Conservation (phyloP, 2,329 filamentous ascomycete species). For the Ophiostoma sp. region DNA sequence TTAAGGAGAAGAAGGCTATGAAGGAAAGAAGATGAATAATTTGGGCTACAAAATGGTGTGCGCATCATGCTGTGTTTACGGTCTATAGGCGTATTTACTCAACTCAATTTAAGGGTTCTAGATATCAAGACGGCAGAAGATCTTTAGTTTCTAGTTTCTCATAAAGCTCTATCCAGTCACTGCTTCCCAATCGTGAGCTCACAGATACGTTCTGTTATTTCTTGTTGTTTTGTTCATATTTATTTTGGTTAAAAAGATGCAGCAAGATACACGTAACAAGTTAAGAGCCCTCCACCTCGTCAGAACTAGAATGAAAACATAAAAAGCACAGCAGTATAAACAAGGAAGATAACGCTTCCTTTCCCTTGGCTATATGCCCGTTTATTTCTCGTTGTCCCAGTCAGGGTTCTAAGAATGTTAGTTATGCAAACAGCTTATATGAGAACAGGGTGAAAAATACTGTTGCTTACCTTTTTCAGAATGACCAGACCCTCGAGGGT, state of each 20-base stretch:
- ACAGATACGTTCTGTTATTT: no score
- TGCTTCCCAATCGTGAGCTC: no score
- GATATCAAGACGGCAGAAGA: no score
- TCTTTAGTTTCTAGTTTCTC: no score
- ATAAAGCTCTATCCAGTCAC: no score
- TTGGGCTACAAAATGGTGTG: no score
- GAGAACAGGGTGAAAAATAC: neutral
- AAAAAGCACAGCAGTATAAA: conserved; percentile 8
- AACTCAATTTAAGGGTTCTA: no score
- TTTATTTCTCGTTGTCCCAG: conserved; percentile 48
- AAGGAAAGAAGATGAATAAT: no score
- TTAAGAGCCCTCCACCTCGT: neutral
- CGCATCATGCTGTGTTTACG: no score
- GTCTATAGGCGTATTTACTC: no score
- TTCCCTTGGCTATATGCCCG: neutral
- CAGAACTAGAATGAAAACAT: conserved; percentile 16
- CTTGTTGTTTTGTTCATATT: neutral
- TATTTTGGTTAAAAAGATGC: conserved; percentile 7
- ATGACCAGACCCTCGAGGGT: conserved; percentile 94
- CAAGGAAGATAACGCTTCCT: conserved; percentile 20
- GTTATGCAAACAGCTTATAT: neutral
- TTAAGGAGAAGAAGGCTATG: no score
- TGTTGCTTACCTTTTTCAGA: conserved; percentile 70
- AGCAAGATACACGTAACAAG: conserved; percentile 5
- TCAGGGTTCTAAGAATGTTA: conserved; percentile 45